phyloP scores from a whole-genome alignment of 2,329 filamentous ascomycete genomes.

The Talaromyces sp. region DNA sequence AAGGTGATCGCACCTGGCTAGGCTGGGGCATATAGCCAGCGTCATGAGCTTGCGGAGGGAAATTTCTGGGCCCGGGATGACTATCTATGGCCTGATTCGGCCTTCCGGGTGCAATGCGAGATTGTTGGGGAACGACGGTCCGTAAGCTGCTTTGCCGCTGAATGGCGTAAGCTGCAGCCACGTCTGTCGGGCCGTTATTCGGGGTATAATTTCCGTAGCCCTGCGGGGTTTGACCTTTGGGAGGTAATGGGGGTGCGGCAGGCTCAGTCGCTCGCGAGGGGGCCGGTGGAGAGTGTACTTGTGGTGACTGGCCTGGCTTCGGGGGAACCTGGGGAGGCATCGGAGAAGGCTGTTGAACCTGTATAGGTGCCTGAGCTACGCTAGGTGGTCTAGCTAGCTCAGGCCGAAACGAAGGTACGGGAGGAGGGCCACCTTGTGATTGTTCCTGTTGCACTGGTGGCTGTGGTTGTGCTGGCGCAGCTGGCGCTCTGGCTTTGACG shows the following conservation, averaged over 20 bases:
- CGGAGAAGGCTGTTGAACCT: constrained; percentile 12
- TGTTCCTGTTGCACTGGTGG: constrained; percentile 26
- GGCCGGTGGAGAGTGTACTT: constrained; percentile 4
- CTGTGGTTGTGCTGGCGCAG: constrained; percentile 19
- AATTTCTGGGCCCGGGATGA: not conserved
- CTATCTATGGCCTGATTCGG: not conserved
- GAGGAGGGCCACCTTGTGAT: constrained; percentile 51
- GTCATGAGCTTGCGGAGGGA: not conserved
- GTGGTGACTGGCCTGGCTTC: constrained; percentile 26
- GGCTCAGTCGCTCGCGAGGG: constrained; percentile 25
- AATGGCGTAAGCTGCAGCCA: constrained; percentile 23
- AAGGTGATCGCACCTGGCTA: constrained; percentile 1
- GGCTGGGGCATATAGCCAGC: constrained; percentile 6
- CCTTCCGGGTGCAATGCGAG: not conserved
- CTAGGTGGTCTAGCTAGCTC: constrained; percentile 46
- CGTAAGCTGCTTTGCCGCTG: constrained; percentile 22
- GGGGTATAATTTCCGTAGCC: constrained; percentile 14
- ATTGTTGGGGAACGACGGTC: not conserved
- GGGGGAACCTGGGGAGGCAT: constrained; percentile 34
- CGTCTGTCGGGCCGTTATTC: constrained; percentile 1
- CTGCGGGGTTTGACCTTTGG: constrained; percentile 23
- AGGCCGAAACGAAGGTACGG: constrained; percentile 67
- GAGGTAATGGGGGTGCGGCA: constrained; percentile 36
- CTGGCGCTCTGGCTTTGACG: constrained; percentile 65
- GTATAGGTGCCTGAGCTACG: constrained; percentile 29